Evolutionary conservation across 108 stramenopile species (phyloP).

Genomic region (Cyclostephanos invisitatus): DNA sequence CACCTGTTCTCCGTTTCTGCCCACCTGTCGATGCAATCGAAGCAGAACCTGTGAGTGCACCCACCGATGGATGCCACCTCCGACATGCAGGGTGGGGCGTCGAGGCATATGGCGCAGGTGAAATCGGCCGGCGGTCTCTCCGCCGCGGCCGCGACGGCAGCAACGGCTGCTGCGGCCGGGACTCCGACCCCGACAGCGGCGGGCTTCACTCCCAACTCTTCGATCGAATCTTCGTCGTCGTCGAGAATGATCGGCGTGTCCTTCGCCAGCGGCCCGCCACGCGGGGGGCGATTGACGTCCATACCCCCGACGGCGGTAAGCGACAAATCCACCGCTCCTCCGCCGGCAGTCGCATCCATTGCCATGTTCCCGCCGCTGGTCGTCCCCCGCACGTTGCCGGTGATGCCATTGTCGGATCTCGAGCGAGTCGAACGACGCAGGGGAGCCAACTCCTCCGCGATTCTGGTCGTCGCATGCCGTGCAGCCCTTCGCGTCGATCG

Average conservation of each 20-base stretch:
- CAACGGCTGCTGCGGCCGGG: not conserved
- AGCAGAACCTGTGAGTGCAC: constrained; percentile 47
- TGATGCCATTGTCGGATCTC: not conserved
- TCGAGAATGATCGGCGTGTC: constrained; percentile 8
- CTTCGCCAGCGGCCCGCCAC: constrained; percentile 1
- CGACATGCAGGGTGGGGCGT: constrained; percentile 24
- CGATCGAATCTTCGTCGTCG: constrained; percentile 7
- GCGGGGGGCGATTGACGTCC: not conserved
- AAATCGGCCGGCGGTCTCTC: constrained; percentile 22
- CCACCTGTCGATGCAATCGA: constrained; percentile 52
- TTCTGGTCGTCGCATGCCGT: constrained; percentile 18
- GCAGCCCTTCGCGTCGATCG: constrained; percentile 40
- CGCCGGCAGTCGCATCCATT: not conserved
- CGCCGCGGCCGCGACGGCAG: not conserved
- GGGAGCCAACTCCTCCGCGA: constrained; percentile 28
- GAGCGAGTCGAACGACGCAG: constrained; percentile 14
- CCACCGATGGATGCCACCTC: constrained; percentile 37
- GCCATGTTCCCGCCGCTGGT: not conserved
- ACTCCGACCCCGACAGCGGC: constrained; percentile 1
- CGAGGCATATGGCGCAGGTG: constrained; percentile 44
- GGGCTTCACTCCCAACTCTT: constrained; percentile 13
- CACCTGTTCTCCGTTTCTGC: constrained; percentile 45
- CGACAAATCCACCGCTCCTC: not conserved
- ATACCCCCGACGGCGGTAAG: not conserved
- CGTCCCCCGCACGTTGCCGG: not conserved